Conservation (phyloP, 192 early-diverging fungal species). For the Lunasporangiospora selenospora region DNA sequence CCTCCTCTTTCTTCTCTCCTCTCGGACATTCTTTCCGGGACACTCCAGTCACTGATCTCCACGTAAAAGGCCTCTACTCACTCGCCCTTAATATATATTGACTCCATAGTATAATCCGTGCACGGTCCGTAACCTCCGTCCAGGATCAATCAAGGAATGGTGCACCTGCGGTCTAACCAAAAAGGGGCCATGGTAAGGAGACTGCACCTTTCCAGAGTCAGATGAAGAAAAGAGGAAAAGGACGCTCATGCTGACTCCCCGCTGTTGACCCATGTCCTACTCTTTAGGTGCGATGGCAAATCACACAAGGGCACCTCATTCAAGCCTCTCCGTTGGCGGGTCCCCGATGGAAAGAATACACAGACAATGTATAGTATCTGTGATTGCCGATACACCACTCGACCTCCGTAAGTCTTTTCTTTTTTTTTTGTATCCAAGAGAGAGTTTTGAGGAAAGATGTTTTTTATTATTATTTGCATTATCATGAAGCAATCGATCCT, state of each 20-base stretch:
- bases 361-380: conserved; percentile 45
- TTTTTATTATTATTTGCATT: too few species aligned
- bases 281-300: conserved; percentile 39
- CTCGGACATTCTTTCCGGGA: too few species aligned
- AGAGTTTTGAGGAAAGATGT: too few species aligned
- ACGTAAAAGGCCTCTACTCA: too few species aligned
- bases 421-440: too few species aligned
- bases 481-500: too few species aligned
- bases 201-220: too few species aligned
- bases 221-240: neutral
- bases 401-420: conserved; percentile 20
- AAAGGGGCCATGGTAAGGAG: conserved; percentile 46
- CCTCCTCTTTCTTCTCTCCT: neutral
- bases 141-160: conserved; percentile 46
- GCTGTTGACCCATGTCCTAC: neutral
- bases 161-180: conserved; percentile 46
- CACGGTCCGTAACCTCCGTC: conserved; percentile 34
- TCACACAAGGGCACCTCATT: conserved; percentile 43
- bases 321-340: conserved; percentile 36
- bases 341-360: conserved; percentile 25
- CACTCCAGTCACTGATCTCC: too few species aligned
- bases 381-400: conserved; percentile 40
- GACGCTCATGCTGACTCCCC: too few species aligned
- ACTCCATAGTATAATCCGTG: conserved; percentile 30
- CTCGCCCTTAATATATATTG: too few species aligned